Evolutionary conservation across 306 rosid species (phyloP), one percentile per base, ranked within the genome.

Genomic region (Rubus parviflorus): DNA sequence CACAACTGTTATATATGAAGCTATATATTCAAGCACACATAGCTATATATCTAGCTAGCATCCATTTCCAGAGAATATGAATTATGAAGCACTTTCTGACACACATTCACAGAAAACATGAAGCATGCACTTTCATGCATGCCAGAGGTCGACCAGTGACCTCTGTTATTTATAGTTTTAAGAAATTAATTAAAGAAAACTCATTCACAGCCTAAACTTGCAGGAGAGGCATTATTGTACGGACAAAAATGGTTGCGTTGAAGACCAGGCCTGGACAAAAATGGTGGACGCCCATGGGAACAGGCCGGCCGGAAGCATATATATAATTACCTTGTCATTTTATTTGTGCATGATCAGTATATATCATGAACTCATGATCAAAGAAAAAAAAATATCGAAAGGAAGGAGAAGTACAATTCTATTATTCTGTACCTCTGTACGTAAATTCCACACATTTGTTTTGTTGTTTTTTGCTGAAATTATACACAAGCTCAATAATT

Each of bases 31-130:
- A 56, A 57, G 42, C 51, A 11, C 52, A 72, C 19, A 25, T 14
- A 60, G 16, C 40, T 61, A 30, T 12, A 8, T 12, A 25, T 15
- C 64, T 58, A 61, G 66, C 66, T 30, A 61, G 13, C 42, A 52
- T 53, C 40, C 22, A 72, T 53, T 12, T 53, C 65, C 76, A 38
- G 76, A 72, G n/a, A 53, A 61, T 12, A 61, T 35, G 23, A 30
- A 30, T 30, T 56, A 25, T 17, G 53, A 57, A 42, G 54, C 52
- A 60, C 30, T 60, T 47, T 57, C 76, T 78, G 81, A 78, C 72
- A 78, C 64, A 62, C 52, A 38, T 40, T 25, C 25, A 47, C 62
- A 37, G 76, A 49, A 20, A 25, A 20, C 41, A 38, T 11, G 58
- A 45, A 52, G 42, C 42, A 40, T 11, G 64, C 7, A 14, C 35